Conservation (phyloP, 2,329 filamentous ascomycete species). For the Colletotrichum incanum region DNA sequence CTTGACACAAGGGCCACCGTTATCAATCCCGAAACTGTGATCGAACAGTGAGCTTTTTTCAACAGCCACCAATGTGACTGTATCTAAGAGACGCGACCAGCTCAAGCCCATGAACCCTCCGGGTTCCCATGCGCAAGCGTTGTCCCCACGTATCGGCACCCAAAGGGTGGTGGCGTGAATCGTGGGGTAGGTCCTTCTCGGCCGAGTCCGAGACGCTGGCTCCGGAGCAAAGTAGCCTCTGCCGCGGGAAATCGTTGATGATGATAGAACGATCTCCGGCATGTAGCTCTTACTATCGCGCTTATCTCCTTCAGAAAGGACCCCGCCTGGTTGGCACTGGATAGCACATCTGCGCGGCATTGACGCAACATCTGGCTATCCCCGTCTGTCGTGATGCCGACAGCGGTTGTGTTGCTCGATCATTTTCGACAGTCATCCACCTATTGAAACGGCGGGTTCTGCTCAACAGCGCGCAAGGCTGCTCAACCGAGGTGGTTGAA, state of each 20-base stretch:
- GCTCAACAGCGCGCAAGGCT: not conserved
- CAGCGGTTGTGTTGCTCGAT: constrained; percentile 43
- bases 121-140: constrained; percentile 44
- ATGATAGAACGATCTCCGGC: constrained; percentile 46
- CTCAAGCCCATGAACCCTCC: constrained; percentile 54
- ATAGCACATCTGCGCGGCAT: constrained; percentile 22
- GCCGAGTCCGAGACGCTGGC: constrained; percentile 72
- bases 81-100: constrained; percentile 66
- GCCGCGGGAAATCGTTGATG: constrained; percentile 47
- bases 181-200: constrained; percentile 60
- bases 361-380: constrained; percentile 1
- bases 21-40: constrained; percentile 46
- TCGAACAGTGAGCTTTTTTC: constrained; percentile 55
- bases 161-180: constrained; percentile 48
- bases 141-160: constrained; percentile 44
- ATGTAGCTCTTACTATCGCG: constrained; percentile 69
- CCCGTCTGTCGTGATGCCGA: constrained; percentile 38
- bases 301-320: constrained; percentile 72
- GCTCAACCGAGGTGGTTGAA: not conserved
- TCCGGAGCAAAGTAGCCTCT: constrained; percentile 69
- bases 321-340: constrained; percentile 54
- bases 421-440: constrained; percentile 36
- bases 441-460: constrained; percentile 8
- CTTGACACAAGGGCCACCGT: constrained; percentile 47
- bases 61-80: constrained; percentile 49